phyloP scores from a whole-genome alignment of 306 rosid genomes.

The Malus sieversii region DNA sequence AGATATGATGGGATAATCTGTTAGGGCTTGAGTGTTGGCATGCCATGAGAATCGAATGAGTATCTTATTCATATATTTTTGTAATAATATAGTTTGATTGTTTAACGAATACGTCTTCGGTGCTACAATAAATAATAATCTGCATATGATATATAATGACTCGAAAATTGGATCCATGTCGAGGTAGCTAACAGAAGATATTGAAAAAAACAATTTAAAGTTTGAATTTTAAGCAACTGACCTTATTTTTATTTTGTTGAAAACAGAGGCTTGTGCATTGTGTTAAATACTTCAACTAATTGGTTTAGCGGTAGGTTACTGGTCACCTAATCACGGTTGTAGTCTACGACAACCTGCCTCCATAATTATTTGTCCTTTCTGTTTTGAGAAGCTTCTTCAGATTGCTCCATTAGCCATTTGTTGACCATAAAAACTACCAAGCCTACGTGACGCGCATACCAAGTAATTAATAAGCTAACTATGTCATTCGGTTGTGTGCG shows the following conservation, averaged over 20 bases:
- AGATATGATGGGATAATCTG: background rate
- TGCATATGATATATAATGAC: background rate
- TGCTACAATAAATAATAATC: background rate
- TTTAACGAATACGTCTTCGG: background rate
- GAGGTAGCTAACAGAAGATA: background rate
- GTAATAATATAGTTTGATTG: background rate
- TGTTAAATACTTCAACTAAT: background rate
- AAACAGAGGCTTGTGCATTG: background rate
- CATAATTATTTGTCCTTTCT: background rate
- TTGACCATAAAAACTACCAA: too few species aligned
- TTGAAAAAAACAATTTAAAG: background rate
- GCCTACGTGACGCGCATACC: too few species aligned
- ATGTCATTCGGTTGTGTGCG: too few species aligned
- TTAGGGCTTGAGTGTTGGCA: background rate
- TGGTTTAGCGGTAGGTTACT: background rate
- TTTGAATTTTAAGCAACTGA: background rate
- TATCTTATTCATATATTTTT: background rate
- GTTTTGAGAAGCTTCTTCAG: background rate
- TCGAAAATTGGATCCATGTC: background rate
- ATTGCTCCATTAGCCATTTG: background rate
- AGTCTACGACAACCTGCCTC: background rate
- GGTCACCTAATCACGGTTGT: slow-evolving; percentile 12
- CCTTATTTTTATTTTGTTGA: background rate
- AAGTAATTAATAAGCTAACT: too few species aligned
- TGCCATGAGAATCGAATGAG: background rate